Percentiles rank a stretch among this genome's conserved stretches.
These are phyloP conservation scores for Dendrobium chrysotoxum DNA, from an alignment of 106 monocot genomes.

Conservation along the genomic window DNA sequence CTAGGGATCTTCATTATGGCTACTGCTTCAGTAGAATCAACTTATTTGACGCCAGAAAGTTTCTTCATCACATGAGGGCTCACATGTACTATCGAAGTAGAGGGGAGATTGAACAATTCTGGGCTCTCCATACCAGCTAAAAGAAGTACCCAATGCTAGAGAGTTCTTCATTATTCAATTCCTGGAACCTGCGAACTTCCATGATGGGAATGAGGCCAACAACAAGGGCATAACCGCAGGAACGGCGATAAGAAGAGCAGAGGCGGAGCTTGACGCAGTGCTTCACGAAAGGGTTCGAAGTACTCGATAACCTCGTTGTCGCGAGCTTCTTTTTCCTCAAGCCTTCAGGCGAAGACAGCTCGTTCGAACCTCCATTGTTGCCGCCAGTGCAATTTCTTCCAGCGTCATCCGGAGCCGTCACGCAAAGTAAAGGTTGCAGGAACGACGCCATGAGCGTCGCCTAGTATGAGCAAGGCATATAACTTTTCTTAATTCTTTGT, in stretches of 20 bases:
- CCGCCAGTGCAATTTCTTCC: background rate
- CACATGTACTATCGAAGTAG: conserved; percentile 45
- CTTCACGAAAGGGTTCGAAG: conserved; percentile 87
- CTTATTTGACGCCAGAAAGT: conserved; percentile 68
- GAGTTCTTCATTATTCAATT: conserved; percentile 17
- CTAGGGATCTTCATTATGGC: conserved; percentile 81
- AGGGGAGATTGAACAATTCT: conserved; percentile 13
- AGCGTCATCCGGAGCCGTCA: background rate
- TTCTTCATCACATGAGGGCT: conserved; percentile 83
- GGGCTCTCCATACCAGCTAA: conserved; percentile 39
- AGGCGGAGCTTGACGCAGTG: conserved; percentile 97
- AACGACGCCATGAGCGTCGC: background rate
- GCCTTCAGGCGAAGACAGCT: background rate
- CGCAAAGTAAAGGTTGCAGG: background rate
- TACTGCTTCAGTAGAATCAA: conserved; percentile 64
- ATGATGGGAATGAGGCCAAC: conserved; percentile 79
- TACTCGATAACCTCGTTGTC: conserved; percentile 45
- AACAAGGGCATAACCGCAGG: conserved; percentile 42
- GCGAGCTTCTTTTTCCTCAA: background rate
- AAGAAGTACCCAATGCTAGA: conserved; percentile 44
- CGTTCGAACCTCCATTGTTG: background rate
- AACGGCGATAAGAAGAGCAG: conserved; percentile 79
- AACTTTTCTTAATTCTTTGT: too few relatives aligned
- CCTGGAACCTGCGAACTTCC: conserved; percentile 58
- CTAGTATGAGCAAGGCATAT: too few relatives aligned